These are phyloP conservation scores for Ganoderma lingzhi DNA, from an alignment of 1,284 basidiomycete genomes.

Conservation along the genomic window DNA sequence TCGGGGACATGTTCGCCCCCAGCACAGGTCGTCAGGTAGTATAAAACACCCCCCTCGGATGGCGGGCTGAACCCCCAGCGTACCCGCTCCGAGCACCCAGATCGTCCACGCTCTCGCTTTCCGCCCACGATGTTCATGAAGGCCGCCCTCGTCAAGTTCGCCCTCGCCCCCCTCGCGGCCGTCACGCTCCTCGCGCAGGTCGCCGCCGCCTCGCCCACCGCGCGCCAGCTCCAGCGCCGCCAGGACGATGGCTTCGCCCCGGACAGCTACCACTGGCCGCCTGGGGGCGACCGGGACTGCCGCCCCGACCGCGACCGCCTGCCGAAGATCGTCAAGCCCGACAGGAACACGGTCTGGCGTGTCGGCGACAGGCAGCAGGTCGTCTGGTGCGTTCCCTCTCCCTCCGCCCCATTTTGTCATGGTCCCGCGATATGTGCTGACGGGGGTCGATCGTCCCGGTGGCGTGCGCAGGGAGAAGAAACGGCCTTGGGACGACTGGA, in stretches of 20 bases:
- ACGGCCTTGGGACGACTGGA: too few relatives aligned
- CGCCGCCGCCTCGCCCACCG: background rate
- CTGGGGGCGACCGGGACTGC: background rate
- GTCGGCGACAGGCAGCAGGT: background rate
- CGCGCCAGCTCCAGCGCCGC: background rate
- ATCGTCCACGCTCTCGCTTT: background rate
- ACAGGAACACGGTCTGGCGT: background rate
- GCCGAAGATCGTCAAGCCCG: background rate
- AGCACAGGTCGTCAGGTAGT: too few relatives aligned
- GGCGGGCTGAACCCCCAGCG: background rate
- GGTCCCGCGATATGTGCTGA: background rate
- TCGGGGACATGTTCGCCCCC: too few relatives aligned
- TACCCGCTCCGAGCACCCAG: background rate
- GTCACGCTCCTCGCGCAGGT: background rate
- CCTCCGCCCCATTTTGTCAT: background rate
- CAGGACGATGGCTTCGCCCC: too few relatives aligned
- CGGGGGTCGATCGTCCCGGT: background rate
- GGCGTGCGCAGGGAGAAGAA: background rate
- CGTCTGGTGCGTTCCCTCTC: background rate
- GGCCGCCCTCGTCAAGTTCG: background rate
- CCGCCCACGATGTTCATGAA: background rate
- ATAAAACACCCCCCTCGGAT: background rate
- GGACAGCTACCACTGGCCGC: too few relatives aligned
- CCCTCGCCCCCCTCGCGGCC: background rate
- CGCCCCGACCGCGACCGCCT: background rate